A percentile compares a stretch with the other conserved stretches of the same genome.
phyloP scores from a whole-genome alignment of 768 basidiomycete species.

The Kwoniella bestiolae region DNA sequence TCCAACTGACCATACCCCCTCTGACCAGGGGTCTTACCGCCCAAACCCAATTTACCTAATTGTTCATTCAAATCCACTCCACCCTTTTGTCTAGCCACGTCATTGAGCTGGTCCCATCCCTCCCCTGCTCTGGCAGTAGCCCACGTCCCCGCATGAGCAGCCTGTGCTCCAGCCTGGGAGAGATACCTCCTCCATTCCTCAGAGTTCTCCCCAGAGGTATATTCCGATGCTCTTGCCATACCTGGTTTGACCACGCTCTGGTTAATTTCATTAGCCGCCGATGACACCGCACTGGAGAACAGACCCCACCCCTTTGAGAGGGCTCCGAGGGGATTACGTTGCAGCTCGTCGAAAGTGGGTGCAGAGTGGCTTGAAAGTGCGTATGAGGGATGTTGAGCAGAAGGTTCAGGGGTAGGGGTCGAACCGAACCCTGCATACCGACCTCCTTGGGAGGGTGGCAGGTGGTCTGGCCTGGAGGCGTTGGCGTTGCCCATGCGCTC shows the following conservation, averaged over 20 bases:
- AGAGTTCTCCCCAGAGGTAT: conserved; percentile 12
- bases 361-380: conserved; percentile 76
- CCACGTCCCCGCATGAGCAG: conserved; percentile 42
- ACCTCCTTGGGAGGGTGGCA: conserved; percentile 90
- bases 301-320: conserved; percentile 94
- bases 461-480: conserved; percentile 71
- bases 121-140: conserved; percentile 47
- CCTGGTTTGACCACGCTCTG: conserved; percentile 91
- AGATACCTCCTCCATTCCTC: conserved; percentile 44
- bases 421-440: conserved; percentile 91
- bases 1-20: conserved; percentile 43
- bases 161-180: conserved; percentile 21
- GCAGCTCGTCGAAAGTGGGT: conserved; percentile 78
- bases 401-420: conserved; percentile 67
- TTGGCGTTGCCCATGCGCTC: conserved; percentile 81
- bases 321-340: conserved; percentile 82
- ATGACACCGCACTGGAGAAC: conserved; percentile 76
- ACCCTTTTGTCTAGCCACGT: conserved; percentile 64
- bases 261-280: conserved; percentile 73
- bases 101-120: conserved; percentile 50
- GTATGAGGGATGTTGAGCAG: conserved; percentile 67
- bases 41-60: conserved; percentile 69
- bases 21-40: conserved; percentile 25
- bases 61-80: conserved; percentile 85
- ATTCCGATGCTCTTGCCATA: conserved; percentile 67